Evolutionary conservation across 345 rosid species (phyloP), one percentile per base, ranked within the genome.

Genomic region (Eutrema japonicum): DNA sequence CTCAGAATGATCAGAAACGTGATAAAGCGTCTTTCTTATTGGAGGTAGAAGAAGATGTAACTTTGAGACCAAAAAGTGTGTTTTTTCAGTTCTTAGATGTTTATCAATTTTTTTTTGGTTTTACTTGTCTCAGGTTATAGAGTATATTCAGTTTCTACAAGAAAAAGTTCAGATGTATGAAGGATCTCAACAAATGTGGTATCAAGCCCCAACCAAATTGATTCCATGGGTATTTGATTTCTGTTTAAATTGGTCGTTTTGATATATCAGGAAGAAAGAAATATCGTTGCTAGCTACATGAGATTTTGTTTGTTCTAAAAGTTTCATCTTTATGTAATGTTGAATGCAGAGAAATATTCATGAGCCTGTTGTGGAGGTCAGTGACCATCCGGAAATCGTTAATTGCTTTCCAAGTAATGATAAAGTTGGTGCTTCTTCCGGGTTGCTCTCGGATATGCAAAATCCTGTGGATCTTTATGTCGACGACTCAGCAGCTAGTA

Each of bases 21-120:
- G 98, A 90, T 66, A 93, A 87, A 83, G 96, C 96, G 29, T 93
- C 98, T 3, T 82, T 93, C 66, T 82, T 90, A 26, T 76, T 88
- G 68, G 96, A 93, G 96, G 96, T 90, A 70, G 14, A 42, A 11
- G 5, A 11, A 11, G 6, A 42, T 11, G 13, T 42, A 35, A 3
- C 9, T 38, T 79, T 35, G 68, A 22, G 26, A 43, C 33, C 5
- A 27, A 14, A 50, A 70, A 35, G 33, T 37, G n/a, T 50, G 43
- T 64, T 55, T 63, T 64, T 55, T 63, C 10, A 14, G 48, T 70
- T 10, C 35, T 22, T 14, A 6, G 7, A 22, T 38, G 13, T 35
- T 16, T 13, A 57, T 76, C 59, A 9, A 43, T 41, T 40, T 41
- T 40, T 41, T 29, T 35, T 37, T 33, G 2, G 0, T 45, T 47